Conservation (phyloP, 2,329 filamentous ascomycete species). For the Bipolaris zeicola region DNA sequence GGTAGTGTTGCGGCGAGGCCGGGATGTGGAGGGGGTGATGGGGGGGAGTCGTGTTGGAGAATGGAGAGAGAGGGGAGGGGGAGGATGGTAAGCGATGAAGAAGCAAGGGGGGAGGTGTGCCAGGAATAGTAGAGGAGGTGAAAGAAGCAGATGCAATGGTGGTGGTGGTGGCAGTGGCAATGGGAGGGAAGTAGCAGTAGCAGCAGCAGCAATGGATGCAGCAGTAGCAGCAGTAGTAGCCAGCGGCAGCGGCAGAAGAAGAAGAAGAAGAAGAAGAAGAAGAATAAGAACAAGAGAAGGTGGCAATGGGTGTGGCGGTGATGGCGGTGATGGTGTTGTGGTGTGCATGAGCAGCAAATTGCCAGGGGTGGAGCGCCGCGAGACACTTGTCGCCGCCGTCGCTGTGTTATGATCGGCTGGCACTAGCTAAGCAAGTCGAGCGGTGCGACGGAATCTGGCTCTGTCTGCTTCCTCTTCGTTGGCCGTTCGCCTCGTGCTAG, state of each 20-base stretch:
- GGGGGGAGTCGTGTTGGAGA: too few species aligned
- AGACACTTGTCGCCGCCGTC: slow-evolving; percentile 10
- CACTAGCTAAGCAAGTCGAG: slow-evolving; percentile 5
- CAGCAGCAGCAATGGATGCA: not conserved
- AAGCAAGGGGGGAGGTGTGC: not conserved
- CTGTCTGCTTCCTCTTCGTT: not conserved
- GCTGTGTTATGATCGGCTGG: slow-evolving; percentile 12
- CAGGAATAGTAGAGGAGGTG: not conserved
- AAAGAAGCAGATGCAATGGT: not conserved
- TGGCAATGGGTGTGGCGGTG: not conserved
- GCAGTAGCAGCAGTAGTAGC: not conserved
- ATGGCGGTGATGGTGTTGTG: not conserved
- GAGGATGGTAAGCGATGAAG: not conserved
- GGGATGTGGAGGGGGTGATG: not conserved
- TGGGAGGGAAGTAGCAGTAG: not conserved
- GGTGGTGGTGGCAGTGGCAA: not conserved
- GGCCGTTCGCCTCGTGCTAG: too few species aligned
- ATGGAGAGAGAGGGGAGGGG: too few species aligned
- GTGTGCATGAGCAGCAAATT: not conserved
- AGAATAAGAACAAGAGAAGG: not conserved
- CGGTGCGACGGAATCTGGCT: slow-evolving; percentile 11
- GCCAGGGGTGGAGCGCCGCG: slow-evolving; percentile 16
- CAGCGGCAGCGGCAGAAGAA: not conserved
- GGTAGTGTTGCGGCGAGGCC: not conserved
- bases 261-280: not conserved